Evolutionary conservation across 1,139 yeast species (phyloP).

Genomic region (Hansenula sp.): DNA sequence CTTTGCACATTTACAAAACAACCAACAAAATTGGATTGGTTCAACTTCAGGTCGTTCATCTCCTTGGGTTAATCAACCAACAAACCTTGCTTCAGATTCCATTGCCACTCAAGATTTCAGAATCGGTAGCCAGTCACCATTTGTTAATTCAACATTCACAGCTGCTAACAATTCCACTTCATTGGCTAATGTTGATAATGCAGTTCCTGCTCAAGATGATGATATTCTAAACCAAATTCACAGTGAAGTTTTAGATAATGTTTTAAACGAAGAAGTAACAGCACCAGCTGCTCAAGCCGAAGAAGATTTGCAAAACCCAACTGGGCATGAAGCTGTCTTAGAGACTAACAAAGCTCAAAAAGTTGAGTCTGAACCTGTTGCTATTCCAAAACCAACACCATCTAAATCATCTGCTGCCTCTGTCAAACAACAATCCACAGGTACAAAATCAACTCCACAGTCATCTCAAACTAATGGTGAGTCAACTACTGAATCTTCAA

Average conservation of each 20-base stretch:
- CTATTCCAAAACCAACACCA: constrained; percentile 6
- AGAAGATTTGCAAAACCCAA: neutral
- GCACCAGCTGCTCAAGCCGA: neutral
- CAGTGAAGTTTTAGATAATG: constrained; percentile 36
- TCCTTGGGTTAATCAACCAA: constrained; percentile 18
- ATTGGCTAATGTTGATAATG: neutral
- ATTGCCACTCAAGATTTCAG: constrained; percentile 9
- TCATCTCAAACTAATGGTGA: constrained; percentile 5
- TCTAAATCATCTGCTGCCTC: constrained; percentile 1
- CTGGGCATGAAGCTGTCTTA: neutral
- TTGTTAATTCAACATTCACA: constrained; percentile 5
- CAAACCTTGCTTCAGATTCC: neutral
- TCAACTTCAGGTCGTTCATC: constrained; percentile 18
- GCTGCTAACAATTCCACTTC: neutral
- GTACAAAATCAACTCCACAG: constrained; percentile 1
- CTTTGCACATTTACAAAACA: constrained; percentile 11
- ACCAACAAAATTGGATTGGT: constrained; percentile 11
- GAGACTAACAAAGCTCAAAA: neutral
- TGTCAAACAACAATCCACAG: neutral
- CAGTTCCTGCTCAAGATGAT: constrained; percentile 14
- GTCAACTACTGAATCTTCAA: constrained; percentile 8
- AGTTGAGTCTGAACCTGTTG: neutral
- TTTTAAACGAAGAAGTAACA: constrained; percentile 13
- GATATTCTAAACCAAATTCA: constrained; percentile 35
- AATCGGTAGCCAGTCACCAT: constrained; percentile 16